These are phyloP conservation scores for Capronia coronata DNA, from an alignment of 2,329 filamentous ascomycete genomes.

Conservation along the genomic window DNA sequence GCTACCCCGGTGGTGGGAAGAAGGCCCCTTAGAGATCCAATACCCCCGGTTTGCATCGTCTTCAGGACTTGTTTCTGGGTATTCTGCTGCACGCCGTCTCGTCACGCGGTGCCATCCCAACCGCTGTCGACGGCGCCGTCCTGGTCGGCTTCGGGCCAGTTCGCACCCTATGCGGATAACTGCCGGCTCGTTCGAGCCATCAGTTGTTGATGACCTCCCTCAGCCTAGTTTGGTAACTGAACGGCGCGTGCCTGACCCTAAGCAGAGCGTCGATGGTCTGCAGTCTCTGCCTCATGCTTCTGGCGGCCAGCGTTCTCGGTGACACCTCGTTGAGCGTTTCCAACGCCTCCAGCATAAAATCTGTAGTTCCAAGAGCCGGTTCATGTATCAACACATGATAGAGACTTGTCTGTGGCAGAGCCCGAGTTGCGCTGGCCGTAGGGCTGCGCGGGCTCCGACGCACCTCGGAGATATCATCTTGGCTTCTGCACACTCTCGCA, in stretches of 20 bases:
- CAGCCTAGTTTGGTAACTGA: background rate
- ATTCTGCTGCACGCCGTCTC: too few species aligned
- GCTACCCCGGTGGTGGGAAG: too few species aligned
- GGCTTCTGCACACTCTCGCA: slow-evolving; percentile 5
- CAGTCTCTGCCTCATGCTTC: background rate
- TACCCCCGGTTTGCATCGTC: too few species aligned
- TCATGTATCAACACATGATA: slow-evolving; percentile 11
- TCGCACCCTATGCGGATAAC: too few species aligned
- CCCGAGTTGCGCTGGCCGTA: background rate
- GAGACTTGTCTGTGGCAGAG: slow-evolving; percentile 4
- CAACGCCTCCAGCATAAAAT: slow-evolving; percentile 14
- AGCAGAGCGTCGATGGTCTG: slow-evolving; percentile 1
- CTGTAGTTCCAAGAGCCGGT: background rate
- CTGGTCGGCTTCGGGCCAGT: too few species aligned
- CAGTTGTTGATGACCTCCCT: background rate
- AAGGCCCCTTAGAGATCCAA: too few species aligned
- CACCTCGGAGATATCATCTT: slow-evolving; percentile 1
- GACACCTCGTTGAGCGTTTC: slow-evolving; percentile 6
- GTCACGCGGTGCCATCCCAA: too few species aligned
- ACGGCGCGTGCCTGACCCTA: background rate
- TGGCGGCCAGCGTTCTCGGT: slow-evolving; percentile 1
- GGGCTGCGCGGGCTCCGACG: slow-evolving; percentile 4
- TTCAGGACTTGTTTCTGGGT: too few species aligned
- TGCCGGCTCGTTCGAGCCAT: background rate
- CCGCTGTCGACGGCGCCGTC: too few species aligned